These are phyloP conservation scores for Aspergillus kassunensis DNA, from an alignment of 495 filamentous ascomycete genomes.

Conservation along the genomic window DNA sequence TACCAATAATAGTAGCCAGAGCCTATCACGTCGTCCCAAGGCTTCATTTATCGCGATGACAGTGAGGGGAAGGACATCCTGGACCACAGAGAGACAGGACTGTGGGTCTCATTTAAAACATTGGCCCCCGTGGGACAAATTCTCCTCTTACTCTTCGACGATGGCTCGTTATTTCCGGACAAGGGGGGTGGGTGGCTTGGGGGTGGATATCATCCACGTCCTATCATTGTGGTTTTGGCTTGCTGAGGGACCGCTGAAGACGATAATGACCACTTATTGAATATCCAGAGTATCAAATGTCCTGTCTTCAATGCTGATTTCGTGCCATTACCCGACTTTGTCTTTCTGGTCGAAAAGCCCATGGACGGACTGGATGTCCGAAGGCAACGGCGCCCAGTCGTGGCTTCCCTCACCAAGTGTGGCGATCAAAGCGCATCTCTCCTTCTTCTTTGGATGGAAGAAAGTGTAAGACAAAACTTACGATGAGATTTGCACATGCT, in stretches of 20 bases:
- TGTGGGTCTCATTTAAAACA: neutral
- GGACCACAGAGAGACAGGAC: neutral
- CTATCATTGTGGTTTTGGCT: neutral
- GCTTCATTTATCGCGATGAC: neutral
- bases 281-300: neutral
- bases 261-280: neutral
- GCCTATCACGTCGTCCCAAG: neutral
- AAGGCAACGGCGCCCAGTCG: neutral
- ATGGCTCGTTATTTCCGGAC: neutral
- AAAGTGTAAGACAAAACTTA: neutral
- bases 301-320: neutral
- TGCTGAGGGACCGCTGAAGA: neutral
- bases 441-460: neutral
- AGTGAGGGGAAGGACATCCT: neutral
- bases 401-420: neutral
- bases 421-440: neutral
- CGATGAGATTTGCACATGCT: slow-evolving; percentile 1
- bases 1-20: neutral
- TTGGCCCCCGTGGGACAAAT: neutral
- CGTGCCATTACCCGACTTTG: neutral
- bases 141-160: neutral
- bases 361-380: neutral
- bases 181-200: slow-evolving; percentile 1
- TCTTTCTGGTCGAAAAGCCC: neutral
- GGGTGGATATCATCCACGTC: neutral